Conservation (phyloP, 176 grass and related monocot species). For the Triticum urartu region DNA sequence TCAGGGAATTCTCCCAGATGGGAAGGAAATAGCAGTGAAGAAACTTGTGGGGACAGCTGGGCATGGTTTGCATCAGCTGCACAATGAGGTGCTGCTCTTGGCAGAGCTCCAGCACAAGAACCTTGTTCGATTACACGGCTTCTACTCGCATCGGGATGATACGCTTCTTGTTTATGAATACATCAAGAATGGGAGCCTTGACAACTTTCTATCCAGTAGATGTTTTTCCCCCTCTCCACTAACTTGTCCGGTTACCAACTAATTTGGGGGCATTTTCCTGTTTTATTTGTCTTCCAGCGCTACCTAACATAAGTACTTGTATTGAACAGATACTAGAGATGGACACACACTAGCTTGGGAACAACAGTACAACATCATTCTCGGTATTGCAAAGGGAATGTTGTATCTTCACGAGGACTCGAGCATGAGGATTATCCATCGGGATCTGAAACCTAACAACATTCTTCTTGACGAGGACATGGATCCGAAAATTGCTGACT, state of each 20-base stretch:
- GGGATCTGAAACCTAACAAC: not conserved
- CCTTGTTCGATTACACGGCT: slow-evolving; percentile 48
- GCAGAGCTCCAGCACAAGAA: slow-evolving; percentile 61
- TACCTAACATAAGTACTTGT: no score
- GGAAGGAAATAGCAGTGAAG: slow-evolving; percentile 55
- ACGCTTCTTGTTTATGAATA: slow-evolving; percentile 65
- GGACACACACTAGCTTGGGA: no score
- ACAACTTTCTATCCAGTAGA: slow-evolving; percentile 55
- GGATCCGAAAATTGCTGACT: not conserved
- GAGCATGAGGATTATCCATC: not conserved
- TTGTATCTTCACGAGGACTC: slow-evolving; percentile 10
- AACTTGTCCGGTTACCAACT: not conserved
- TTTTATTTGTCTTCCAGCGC: no score
- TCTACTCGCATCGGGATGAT: slow-evolving; percentile 33
- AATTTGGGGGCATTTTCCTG: no score
- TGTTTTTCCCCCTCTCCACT: not conserved
- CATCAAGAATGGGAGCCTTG: slow-evolving; percentile 48
- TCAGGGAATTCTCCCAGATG: slow-evolving; percentile 46
- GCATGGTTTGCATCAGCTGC: slow-evolving; percentile 38
- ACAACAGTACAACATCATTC: not conserved
- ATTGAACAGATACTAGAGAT: no score
- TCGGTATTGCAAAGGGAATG: not conserved
- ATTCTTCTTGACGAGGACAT: not conserved
- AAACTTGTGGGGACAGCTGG: slow-evolving; percentile 22
- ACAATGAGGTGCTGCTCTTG: slow-evolving; percentile 47